phyloP scores from a whole-genome alignment of 768 basidiomycete genomes.

The Suillus weaverae region DNA sequence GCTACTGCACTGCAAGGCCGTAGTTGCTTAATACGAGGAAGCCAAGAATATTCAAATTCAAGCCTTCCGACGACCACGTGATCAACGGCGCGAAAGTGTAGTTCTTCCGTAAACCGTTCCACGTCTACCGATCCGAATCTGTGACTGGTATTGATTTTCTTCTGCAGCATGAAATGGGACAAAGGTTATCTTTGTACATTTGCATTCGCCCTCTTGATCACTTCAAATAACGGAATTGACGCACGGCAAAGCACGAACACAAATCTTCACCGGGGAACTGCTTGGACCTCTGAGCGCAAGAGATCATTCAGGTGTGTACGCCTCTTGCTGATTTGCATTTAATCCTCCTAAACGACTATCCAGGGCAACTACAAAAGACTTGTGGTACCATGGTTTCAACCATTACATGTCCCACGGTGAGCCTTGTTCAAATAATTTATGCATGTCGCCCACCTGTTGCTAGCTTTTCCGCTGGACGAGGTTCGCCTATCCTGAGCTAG shows the following conservation, averaged over 20 bases:
- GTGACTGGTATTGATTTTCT: not conserved
- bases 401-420: conserved; percentile 85
- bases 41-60: not conserved
- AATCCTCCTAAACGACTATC: conserved; percentile 9
- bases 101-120: conserved; percentile 12
- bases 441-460: conserved; percentile 22
- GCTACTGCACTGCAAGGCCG: conserved; percentile 3
- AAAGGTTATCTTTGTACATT: conserved; percentile 54
- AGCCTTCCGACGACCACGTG: not conserved
- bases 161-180: conserved; percentile 40
- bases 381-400: conserved; percentile 91
- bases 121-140: conserved; percentile 36
- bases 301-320: conserved; percentile 52
- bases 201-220: conserved; percentile 38
- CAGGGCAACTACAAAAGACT: conserved; percentile 69
- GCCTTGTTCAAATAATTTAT: conserved; percentile 13
- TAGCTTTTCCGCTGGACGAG: conserved; percentile 88
- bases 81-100: not conserved
- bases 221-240: conserved; percentile 32
- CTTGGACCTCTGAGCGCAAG: conserved; percentile 62
- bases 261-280: conserved; percentile 22
- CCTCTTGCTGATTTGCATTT: conserved; percentile 4
- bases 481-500: conserved; percentile 36
- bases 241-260: conserved; percentile 10
- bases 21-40: not conserved